phyloP scores from a whole-genome alignment of 768 basidiomycete species.

The Clitopilus passeckerianus region DNA sequence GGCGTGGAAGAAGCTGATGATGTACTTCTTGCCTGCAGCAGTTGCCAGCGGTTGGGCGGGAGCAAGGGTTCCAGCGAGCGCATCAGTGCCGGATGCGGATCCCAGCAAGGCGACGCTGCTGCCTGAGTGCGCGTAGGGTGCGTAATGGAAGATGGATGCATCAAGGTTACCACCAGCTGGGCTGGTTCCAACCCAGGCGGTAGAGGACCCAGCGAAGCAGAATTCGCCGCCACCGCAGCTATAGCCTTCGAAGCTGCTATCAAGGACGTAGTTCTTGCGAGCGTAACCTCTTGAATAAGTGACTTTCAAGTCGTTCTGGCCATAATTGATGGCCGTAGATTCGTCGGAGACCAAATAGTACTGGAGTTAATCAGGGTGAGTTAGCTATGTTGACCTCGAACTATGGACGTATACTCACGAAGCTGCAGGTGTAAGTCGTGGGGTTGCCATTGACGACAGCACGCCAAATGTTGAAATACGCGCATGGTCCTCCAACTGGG shows the following conservation, averaged over 20 bases:
- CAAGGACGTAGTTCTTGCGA: constrained; percentile 29
- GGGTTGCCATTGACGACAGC: constrained; percentile 36
- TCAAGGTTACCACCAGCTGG: constrained; percentile 30
- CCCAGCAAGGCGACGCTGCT: constrained; percentile 35
- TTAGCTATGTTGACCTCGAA: neutral
- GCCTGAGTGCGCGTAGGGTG: constrained; percentile 34
- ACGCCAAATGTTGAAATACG: constrained; percentile 49
- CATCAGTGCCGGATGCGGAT: constrained; percentile 32
- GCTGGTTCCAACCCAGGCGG: constrained; percentile 35
- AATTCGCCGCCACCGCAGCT: constrained; percentile 28
- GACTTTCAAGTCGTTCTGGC: constrained; percentile 37
- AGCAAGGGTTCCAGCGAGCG: constrained; percentile 31
- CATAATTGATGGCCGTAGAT: constrained; percentile 39
- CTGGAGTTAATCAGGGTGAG: constrained; percentile 13
- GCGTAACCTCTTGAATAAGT: constrained; percentile 41
- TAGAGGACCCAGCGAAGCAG: constrained; percentile 31
- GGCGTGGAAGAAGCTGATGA: constrained; percentile 36
- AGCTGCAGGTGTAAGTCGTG: constrained; percentile 42
- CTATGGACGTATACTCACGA: constrained; percentile 23
- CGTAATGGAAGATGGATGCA: constrained; percentile 39
- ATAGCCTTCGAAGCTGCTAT: constrained; percentile 37
- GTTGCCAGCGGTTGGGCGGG: constrained; percentile 26
- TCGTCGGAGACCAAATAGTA: constrained; percentile 37
- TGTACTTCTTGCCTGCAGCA: constrained; percentile 29
- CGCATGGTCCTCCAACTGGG: constrained; percentile 34